Percentiles rank a stretch among this genome's conserved stretches.
Conservation (phyloP, 345 rosid genomes). For the Geranium rotundifolium region DNA sequence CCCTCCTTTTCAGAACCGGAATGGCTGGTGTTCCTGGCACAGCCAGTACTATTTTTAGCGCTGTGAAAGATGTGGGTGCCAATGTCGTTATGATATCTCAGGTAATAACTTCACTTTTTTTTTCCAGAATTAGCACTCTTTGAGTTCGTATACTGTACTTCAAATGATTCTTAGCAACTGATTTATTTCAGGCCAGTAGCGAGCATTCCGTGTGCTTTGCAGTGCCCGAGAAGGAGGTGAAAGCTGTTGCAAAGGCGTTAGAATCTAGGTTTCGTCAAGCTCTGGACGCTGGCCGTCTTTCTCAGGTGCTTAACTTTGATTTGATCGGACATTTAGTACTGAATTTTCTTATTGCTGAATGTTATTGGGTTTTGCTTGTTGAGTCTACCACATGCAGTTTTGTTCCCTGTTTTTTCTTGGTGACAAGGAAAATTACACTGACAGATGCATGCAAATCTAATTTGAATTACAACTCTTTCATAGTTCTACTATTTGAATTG, state of each 20-base stretch:
- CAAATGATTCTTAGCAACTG: constrained; percentile 13
- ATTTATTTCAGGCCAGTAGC: constrained; percentile 70
- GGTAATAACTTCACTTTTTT: constrained; percentile 27
- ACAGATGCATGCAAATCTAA: too few relatives aligned
- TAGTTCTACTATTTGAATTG: too few relatives aligned
- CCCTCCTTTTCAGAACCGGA: constrained; percentile 56
- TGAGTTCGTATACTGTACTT: neutral
- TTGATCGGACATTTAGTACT: neutral
- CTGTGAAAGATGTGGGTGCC: constrained; percentile 96
- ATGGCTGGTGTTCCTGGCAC: constrained; percentile 99
- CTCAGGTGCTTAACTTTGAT: constrained; percentile 45
- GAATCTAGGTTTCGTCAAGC: constrained; percentile 78
- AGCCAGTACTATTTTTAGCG: constrained; percentile 81
- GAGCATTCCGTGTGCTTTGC: constrained; percentile 99
- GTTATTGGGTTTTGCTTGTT: neutral
- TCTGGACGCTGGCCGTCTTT: constrained; percentile 88
- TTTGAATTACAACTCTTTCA: too few relatives aligned
- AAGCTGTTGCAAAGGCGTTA: constrained; percentile 81
- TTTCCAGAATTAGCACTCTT: constrained; percentile 3
- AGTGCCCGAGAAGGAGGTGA: constrained; percentile 94
- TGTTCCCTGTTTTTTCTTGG: too few relatives aligned
- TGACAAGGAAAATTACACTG: too few relatives aligned
- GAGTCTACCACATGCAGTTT: neutral
- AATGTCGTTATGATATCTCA: constrained; percentile 98
- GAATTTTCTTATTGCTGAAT: neutral